Evolutionary conservation across 108 stramenopile species (phyloP), one percentile per base, ranked within the genome.

Genomic region (Nitzschia sp.): DNA sequence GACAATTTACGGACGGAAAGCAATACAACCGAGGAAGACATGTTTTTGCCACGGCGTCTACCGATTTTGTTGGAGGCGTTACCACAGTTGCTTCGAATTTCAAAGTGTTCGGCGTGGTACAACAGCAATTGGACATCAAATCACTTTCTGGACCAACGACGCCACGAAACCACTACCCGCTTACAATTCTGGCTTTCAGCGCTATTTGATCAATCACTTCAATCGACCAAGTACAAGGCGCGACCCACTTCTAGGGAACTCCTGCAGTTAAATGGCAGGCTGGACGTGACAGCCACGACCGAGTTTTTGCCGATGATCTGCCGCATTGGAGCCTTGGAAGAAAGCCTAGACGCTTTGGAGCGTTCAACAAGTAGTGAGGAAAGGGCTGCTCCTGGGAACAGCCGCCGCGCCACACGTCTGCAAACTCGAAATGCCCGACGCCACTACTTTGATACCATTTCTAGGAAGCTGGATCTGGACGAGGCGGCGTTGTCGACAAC

Each of bases 371-470:
- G 3, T 24, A 25, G 17, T 2, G 58, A 59, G 3, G 47, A 48
- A 19, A 34, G 35, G 32, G n/a, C 26, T 8, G 61, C n/a, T 2
- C 35, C 60, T 2, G 23, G 9, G 3, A 25, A 24, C 18, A 25
- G 33, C 28, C 70, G 70, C 17, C 56, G 58, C 0, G 23, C 47
- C 34, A 59, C 65, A 15, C 57, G 73, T 17, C 49, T 8, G 0
- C 32, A 29, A 25, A 32, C 64, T 3, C 38, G 45, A 36, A 17
- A 17, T 15, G 46, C 38, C 0, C 29, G 59, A 5, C 34, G 47
- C 23, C 73, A 74, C 38, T 74, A 74, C 28, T 74, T 74, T 59
- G 73, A 74, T 26, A 46, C 38, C 42, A 42, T 73, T 8, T 73
- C 64, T n/a, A 15, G 29, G 0, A 65, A 34, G 11, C 55, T 73